Base-by-base conservation (phyloP, 345 rosid genomes). In the Linum trigynum region DNA sequence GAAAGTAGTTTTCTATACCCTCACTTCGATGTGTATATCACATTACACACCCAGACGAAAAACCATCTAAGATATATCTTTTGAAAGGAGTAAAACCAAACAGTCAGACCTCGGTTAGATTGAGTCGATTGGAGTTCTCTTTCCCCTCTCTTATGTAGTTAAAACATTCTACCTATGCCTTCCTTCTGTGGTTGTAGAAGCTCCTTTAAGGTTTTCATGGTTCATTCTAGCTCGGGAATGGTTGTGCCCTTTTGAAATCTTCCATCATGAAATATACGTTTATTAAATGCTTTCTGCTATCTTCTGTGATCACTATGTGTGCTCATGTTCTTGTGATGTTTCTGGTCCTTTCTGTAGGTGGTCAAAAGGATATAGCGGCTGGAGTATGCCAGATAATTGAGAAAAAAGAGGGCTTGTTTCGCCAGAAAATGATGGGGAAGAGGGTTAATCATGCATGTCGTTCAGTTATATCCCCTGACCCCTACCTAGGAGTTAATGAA, bases 361-460 rank as follows among this genome's bases (percentile, higher is more conserved):
- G 85, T 75, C 81, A 77, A 78, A 85, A 57, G 81, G 96, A 88
- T 55, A 68, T 71, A 48, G 71, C 76, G 59, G 63, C 83, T 15
- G 99, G 99, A 62, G 88, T 90, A 71, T 83, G 88, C 69, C 99
- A 94, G 75, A 78, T 94, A 79, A 87, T 94, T 71, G 99, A 94
- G 81, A 94, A 84, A 73, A 94, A 94, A 75, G 97, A 94, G 78
- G 99, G 99, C 64, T 65, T 94, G 61, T 94, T 90, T 72, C 92
- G 99, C 38, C 99, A 94, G 72, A 94, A 90, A 74, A 82, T 94
- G 97, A 94, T 94, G 99, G 99, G 99, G 68, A 94, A 94, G 84
- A 82, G 99, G 78, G 99, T 94, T 62, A 94, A 94, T 79, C 87
- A 80, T 78, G 97, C 99, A 11, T 94, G 99, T 66, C 83, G 97